phyloP scores from a whole-genome alignment of 2,329 filamentous ascomycete genomes.

The Rhytidhysteron rufulum region DNA sequence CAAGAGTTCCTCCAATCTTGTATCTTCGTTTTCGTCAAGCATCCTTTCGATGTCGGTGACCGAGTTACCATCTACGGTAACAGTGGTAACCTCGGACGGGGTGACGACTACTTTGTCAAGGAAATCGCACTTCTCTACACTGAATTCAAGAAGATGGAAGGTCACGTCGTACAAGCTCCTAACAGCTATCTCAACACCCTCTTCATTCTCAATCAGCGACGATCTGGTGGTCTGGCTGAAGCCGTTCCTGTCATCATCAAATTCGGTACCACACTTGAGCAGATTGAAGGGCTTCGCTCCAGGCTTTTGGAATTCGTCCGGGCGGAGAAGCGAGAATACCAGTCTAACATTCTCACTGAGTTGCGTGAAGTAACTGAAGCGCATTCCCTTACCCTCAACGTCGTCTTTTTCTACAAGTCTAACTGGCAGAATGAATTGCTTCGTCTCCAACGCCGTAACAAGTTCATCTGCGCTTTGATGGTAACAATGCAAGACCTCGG shows the following conservation, averaged over 20 bases:
- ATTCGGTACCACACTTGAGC: slow-evolving; percentile 78
- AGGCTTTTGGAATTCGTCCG: slow-evolving; percentile 79
- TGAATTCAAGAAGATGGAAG: slow-evolving; percentile 98
- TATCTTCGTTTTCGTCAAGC: slow-evolving; percentile 95
- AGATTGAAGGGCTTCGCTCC: slow-evolving; percentile 77
- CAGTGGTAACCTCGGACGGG: slow-evolving; percentile 70
- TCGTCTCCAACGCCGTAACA: slow-evolving; percentile 85
- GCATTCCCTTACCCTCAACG: slow-evolving; percentile 81
- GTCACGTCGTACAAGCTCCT: slow-evolving; percentile 90
- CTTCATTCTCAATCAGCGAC: slow-evolving; percentile 92
- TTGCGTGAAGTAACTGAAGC: slow-evolving; percentile 75
- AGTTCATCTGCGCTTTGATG: slow-evolving; percentile 91
- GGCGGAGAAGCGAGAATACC: slow-evolving; percentile 84
- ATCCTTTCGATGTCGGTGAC: slow-evolving; percentile 94
- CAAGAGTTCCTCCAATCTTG: slow-evolving; percentile 93
- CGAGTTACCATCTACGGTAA: slow-evolving; percentile 89
- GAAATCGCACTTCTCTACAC: slow-evolving; percentile 91
- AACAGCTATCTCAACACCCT: slow-evolving; percentile 91
- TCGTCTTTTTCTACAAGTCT: slow-evolving; percentile 96
- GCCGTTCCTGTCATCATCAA: slow-evolving; percentile 79
- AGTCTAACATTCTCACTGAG: slow-evolving; percentile 81
- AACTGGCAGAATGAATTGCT: slow-evolving; percentile 95
- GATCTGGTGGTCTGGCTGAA: slow-evolving; percentile 83
- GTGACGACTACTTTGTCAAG: slow-evolving; percentile 95
- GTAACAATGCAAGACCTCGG: slow-evolving; percentile 76